These are phyloP conservation scores for Lagerstroemia speciosa DNA, from an alignment of 345 rosid species.

Conservation along the genomic window DNA sequence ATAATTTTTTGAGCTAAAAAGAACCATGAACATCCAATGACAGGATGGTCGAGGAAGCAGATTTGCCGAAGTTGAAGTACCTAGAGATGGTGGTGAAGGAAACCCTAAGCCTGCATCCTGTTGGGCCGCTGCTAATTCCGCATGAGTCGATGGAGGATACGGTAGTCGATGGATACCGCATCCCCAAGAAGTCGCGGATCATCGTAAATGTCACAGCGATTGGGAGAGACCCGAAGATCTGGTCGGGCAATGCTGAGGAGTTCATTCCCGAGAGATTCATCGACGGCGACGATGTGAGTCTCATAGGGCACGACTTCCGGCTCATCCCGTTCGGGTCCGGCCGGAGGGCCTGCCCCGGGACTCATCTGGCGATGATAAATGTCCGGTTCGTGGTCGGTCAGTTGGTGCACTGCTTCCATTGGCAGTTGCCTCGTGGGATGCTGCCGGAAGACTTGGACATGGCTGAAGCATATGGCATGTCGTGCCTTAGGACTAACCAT, in stretches of 20 bases:
- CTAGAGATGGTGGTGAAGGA: constrained; percentile 38
- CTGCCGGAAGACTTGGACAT: constrained; percentile 3
- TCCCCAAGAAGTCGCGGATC: constrained; percentile 25
- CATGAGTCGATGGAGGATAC: background rate
- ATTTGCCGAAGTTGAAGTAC: constrained; percentile 23
- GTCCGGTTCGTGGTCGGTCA: background rate
- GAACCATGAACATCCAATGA: too few species aligned
- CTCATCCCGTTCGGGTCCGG: constrained; percentile 40
- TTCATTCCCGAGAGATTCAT: constrained; percentile 36
- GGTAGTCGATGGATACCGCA: constrained; percentile 20
- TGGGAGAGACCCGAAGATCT: constrained; percentile 25
- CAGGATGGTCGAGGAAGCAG: constrained; percentile 39
- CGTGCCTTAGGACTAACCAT: constrained; percentile 2
- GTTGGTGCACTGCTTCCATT: constrained; percentile 9
- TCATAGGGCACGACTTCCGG: constrained; percentile 30
- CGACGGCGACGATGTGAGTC: constrained; percentile 16
- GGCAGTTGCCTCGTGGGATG: constrained; percentile 6
- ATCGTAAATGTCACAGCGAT: constrained; percentile 33
- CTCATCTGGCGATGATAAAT: background rate
- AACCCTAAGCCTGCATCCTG: constrained; percentile 38
- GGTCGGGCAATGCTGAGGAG: constrained; percentile 27
- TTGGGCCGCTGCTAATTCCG: constrained; percentile 11
- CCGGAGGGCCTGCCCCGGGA: constrained; percentile 12
- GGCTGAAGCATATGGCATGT: background rate
- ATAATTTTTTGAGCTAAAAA: too few species aligned